phyloP scores from a whole-genome alignment of 2,329 filamentous ascomycete genomes.

The Clarireedia monteithiana region DNA sequence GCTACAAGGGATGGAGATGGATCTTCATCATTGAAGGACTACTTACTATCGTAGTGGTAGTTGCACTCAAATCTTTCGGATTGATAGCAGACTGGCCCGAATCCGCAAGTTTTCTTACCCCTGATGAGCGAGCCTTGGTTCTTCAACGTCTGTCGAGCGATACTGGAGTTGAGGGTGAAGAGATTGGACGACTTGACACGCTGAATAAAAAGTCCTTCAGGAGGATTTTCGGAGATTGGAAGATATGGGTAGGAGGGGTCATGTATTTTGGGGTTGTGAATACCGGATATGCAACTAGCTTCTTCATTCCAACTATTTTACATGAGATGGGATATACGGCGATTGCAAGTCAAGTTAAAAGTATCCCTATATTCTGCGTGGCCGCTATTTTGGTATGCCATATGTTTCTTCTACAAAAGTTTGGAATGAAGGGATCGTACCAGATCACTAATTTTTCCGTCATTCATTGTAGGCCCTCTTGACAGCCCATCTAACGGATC shows the following conservation, averaged over 20 bases:
- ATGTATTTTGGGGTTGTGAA: conserved; percentile 56
- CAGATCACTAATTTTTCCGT: neutral
- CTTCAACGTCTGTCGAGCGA: conserved; percentile 17
- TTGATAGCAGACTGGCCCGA: conserved; percentile 38
- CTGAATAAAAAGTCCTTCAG: conserved; percentile 31
- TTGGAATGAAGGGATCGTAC: neutral
- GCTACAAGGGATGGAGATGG: conserved; percentile 37
- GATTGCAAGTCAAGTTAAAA: conserved; percentile 14
- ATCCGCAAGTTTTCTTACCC: conserved; percentile 34
- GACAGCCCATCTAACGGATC: conserved; percentile 14
- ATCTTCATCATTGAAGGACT: conserved; percentile 40
- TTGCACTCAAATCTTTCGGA: conserved; percentile 34
- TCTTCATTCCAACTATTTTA: conserved; percentile 21
- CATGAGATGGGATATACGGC: conserved; percentile 18
- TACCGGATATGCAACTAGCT: conserved; percentile 33
- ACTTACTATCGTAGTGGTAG: conserved; percentile 26
- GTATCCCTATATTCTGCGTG: conserved; percentile 17
- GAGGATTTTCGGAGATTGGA: conserved; percentile 38
- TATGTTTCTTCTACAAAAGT: neutral
- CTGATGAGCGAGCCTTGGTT: conserved; percentile 30
- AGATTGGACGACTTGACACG: conserved; percentile 20
- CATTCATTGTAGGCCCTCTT: neutral
- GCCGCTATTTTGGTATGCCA: conserved; percentile 7
- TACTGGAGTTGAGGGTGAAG: conserved; percentile 8
- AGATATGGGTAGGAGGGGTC: conserved; percentile 30